A percentile compares a stretch with the other conserved stretches of the same genome.
Evolutionary conservation across 148 eudicot genomes (phyloP).

Genomic region (Diospyros kaki): DNA sequence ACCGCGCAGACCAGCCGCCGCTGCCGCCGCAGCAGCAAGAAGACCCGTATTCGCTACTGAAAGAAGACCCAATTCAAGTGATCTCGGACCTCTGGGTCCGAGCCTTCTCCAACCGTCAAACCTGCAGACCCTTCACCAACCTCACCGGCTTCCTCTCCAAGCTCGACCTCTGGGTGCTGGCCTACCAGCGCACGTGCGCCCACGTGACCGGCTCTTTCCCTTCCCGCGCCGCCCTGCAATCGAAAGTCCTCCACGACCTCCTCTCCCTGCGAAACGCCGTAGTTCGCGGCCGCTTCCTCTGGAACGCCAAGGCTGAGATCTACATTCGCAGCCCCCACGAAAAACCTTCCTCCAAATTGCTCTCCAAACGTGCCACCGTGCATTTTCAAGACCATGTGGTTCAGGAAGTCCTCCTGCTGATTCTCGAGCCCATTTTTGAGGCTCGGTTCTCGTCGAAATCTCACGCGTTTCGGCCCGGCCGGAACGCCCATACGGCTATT

Average conservation of each 20-base stretch:
- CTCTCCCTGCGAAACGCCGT: slow-evolving; percentile 70
- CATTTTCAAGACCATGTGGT: slow-evolving; percentile 83
- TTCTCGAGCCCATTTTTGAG: slow-evolving; percentile 90
- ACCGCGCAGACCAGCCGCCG: not conserved
- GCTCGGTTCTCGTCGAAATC: slow-evolving; percentile 65
- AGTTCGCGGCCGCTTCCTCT: slow-evolving; percentile 42
- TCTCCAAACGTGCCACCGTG: slow-evolving; percentile 31
- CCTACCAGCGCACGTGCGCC: slow-evolving; percentile 81
- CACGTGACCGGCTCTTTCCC: slow-evolving; percentile 71
- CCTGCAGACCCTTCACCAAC: slow-evolving; percentile 44
- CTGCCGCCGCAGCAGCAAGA: not conserved
- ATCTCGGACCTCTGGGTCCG: slow-evolving; percentile 73
- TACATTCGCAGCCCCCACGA: slow-evolving; percentile 45
- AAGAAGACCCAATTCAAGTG: slow-evolving; percentile 69
- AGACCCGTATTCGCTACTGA: slow-evolving; percentile 53
- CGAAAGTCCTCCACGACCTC: slow-evolving; percentile 39
- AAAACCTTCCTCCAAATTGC: slow-evolving; percentile 28
- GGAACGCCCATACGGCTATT: slow-evolving; percentile 83
- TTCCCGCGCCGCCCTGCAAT: slow-evolving; percentile 42
- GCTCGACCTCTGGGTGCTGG: slow-evolving; percentile 78
- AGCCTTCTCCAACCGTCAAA: slow-evolving; percentile 34
- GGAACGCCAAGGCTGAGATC: slow-evolving; percentile 42
- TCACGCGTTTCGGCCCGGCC: slow-evolving; percentile 79
- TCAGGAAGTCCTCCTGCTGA: slow-evolving; percentile 70
- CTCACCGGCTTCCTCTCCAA: slow-evolving; percentile 80